Conservation (phyloP, 495 filamentous ascomycete genomes). For the Penicillium mononematosum region DNA sequence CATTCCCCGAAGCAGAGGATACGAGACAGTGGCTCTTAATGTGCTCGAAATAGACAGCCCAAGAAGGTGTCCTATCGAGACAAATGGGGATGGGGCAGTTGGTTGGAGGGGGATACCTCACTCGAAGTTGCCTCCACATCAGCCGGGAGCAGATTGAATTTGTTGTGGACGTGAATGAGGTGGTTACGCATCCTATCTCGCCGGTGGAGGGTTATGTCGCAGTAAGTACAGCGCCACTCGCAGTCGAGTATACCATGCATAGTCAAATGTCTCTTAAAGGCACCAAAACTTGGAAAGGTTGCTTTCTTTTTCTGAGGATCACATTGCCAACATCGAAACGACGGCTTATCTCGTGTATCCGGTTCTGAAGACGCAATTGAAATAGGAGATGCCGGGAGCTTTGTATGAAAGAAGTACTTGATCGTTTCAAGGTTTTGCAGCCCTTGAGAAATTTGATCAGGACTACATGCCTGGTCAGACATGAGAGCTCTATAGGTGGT, state of each 20-base stretch:
- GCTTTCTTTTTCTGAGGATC: not conserved
- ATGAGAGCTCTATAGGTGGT: not conserved
- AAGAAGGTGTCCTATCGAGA: not conserved
- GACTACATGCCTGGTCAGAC: not conserved
- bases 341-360: not conserved
- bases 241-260: not conserved
- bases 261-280: slow-evolving; percentile 2
- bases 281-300: not conserved
- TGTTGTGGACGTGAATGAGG: not conserved
- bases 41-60: not conserved
- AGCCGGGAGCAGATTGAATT: no score
- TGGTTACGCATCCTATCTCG: slow-evolving; percentile 1
- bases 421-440: not conserved
- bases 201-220: not conserved
- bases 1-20: not conserved
- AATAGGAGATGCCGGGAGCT: not conserved
- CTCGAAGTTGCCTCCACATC: not conserved
- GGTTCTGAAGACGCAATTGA: not conserved
- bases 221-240: not conserved
- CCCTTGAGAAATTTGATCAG: not conserved
- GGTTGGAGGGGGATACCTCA: not conserved
- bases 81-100: not conserved
- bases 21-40: not conserved
- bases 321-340: not conserved
- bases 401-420: not conserved